phyloP scores from a whole-genome alignment of 495 filamentous ascomycete genomes.

The Sphaerosporella brunnea region DNA sequence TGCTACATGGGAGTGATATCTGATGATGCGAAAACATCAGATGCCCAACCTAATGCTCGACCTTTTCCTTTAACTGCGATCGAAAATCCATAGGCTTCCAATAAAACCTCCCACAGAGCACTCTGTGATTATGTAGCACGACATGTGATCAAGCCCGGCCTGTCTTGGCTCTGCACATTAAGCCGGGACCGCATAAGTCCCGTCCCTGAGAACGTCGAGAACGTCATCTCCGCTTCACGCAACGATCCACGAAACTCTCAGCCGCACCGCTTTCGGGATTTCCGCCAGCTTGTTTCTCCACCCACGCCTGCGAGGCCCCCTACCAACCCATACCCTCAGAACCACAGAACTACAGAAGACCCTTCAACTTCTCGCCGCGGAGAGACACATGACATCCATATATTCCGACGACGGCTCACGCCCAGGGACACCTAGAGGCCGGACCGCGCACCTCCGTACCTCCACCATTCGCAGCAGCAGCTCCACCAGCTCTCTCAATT shows the following conservation, averaged over 20 bases:
- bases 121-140: no score
- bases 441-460: neutral
- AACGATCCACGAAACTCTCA: neutral
- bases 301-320: neutral
- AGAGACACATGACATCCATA: neutral
- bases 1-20: no score
- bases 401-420: neutral
- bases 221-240: neutral
- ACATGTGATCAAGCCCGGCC: no score
- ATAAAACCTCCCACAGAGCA: no score
- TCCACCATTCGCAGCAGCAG: constrained; percentile 14
- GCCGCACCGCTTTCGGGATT: neutral
- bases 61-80: no score
- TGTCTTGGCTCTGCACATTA: no score
- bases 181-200: no score
- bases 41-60: no score
- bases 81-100: no score
- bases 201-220: neutral
- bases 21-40: no score
- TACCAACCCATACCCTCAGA: neutral
- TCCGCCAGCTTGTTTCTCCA: neutral
- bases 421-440: neutral
- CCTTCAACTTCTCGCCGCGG: neutral
- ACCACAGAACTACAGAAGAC: no score
- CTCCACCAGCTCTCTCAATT: constrained; percentile 22